Percentiles rank a stretch among this genome's conserved stretches.
These are phyloP conservation scores for Cladosporium velox DNA, from an alignment of 2,329 filamentous ascomycete species.

Conservation along the genomic window DNA sequence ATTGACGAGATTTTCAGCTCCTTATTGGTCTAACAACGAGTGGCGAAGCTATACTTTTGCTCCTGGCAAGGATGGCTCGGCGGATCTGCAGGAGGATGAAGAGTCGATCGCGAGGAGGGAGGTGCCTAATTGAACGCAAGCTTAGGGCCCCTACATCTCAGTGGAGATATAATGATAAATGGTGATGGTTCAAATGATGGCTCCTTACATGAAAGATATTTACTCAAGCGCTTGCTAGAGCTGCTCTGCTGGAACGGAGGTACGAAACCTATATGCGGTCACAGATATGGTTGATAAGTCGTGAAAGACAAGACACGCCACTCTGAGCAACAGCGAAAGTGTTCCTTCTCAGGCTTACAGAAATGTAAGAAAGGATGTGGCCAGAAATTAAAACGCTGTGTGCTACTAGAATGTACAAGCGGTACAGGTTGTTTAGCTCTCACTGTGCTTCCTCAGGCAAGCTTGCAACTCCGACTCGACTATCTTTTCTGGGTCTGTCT, in stretches of 20 bases:
- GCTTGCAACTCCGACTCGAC: neutral
- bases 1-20: neutral
- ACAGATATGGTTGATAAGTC: neutral
- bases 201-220: no score
- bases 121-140: constrained; percentile 2
- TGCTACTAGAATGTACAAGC: neutral
- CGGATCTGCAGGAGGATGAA: constrained; percentile 22
- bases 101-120: constrained; percentile 17
- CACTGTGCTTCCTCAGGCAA: neutral
- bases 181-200: neutral
- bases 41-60: constrained; percentile 27
- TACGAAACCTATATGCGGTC: no score
- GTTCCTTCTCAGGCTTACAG: neutral
- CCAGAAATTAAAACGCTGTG: neutral
- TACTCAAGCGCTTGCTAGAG: no score
- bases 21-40: constrained; percentile 27
- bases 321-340: neutral
- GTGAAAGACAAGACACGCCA: neutral
- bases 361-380: neutral
- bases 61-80: constrained; percentile 17
- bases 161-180: neutral
- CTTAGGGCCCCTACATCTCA: neutral
- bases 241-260: no score
- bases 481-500: neutral
- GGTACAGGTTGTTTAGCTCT: neutral